These are phyloP conservation scores for Olyra latifolia DNA, from an alignment of 176 grass and related monocot species.

Conservation along the genomic window DNA sequence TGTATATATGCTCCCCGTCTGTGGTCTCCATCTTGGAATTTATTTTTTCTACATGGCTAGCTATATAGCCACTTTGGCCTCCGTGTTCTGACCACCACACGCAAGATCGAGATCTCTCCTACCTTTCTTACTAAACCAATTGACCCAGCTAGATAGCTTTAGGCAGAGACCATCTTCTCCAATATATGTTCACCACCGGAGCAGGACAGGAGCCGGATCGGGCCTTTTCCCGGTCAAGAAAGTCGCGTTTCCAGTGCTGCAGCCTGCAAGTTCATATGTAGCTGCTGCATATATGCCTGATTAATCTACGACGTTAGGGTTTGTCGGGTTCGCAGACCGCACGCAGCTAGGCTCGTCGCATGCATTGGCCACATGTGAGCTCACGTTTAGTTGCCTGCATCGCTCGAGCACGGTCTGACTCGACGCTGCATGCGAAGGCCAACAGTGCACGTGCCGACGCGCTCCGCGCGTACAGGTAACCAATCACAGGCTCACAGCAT, in stretches of 20 bases:
- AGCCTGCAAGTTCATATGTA: background rate
- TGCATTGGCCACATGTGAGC: too few species aligned
- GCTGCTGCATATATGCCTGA: background rate
- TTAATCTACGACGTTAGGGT: too few species aligned
- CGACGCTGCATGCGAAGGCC: too few species aligned
- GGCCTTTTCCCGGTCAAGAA: conserved; percentile 16
- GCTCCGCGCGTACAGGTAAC: too few species aligned
- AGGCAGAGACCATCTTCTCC: background rate
- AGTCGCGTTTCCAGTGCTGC: background rate
- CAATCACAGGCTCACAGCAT: too few species aligned
- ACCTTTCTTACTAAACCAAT: background rate
- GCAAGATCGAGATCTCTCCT: background rate
- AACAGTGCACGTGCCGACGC: too few species aligned
- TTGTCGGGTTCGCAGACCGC: too few species aligned
- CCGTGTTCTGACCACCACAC: background rate
- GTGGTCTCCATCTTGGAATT: background rate
- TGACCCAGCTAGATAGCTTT: background rate
- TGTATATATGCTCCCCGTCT: background rate
- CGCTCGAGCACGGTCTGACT: too few species aligned
- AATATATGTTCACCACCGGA: background rate
- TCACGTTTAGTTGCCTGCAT: too few species aligned
- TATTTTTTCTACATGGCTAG: too few species aligned
- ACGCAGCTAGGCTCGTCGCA: too few species aligned
- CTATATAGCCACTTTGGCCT: background rate
- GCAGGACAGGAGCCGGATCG: too few species aligned